Base-by-base conservation (phyloP, 768 basidiomycete genomes). In the Leccinellum albellum region DNA sequence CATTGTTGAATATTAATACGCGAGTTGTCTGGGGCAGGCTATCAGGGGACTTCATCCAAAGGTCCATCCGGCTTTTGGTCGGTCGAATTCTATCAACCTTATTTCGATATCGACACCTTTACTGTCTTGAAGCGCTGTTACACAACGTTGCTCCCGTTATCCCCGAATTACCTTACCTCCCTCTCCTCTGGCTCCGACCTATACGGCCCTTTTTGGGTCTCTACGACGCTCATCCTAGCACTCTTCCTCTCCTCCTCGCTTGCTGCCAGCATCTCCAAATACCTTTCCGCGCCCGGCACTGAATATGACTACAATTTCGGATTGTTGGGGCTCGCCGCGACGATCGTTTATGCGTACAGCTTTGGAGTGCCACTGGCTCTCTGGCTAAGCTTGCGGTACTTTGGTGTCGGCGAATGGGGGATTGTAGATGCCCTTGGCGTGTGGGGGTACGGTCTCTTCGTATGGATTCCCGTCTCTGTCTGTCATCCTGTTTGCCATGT, bases 131-230 rank as follows among this genome's bases (percentile, higher is more conserved):
- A 79, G 62, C 83, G 91, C 58, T 93, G 90, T 65, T 87, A 88
- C 70, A 81, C 80, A 15, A 91, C 91, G 0, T 75, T 93, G 53
- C 81, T 89, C n/a, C 89, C 89, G n/a, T 79, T 80, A 28, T 81
- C 85, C 29, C 74, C 83, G 4, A 79, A 82, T 44, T 91, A 84
- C 66, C 78, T 84, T 51, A 76, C 84, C 5, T 81, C 78, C 53
- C 88, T 88, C 44, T 79, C 86, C 42, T 69, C 79, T 15, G 67
- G 69, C 9, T 62, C 62, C 40, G 89, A 91, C 69, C 82, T 91
- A 40, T 89, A 91, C 69, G 95, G 95, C 0, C 94, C 96, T 1
- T 98, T 99, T 77, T 99, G 96, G 96, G 93, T 95, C 1, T 82
- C 97, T 35, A 96, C 94, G 1, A 98, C 96, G 1, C 84, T 99